Evolutionary conservation across 495 filamentous ascomycete species (phyloP).

Genomic region (Sporormia fimetaria): DNA sequence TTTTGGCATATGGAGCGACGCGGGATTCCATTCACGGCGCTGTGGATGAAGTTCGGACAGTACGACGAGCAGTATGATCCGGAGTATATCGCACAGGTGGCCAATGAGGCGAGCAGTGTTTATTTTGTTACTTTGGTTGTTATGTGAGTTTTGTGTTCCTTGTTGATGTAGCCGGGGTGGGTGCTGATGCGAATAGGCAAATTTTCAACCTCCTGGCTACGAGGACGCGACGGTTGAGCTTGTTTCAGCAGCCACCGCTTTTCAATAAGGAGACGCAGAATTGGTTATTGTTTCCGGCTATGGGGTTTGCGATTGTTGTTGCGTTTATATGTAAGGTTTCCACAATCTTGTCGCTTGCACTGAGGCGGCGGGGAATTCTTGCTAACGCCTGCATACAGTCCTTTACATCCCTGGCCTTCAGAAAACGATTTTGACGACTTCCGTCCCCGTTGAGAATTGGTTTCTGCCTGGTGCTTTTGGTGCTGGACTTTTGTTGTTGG

Average conservation of each 20-base stretch:
- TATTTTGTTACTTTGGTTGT: constrained; percentile 67
- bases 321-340: constrained; percentile 15
- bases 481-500: constrained; percentile 45
- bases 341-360: constrained; percentile 31
- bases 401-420: constrained; percentile 36
- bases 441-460: constrained; percentile 52
- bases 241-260: constrained; percentile 53
- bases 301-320: constrained; percentile 49
- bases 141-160: constrained; percentile 37
- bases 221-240: constrained; percentile 51
- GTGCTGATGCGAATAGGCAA: constrained; percentile 39
- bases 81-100: constrained; percentile 33
- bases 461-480: constrained; percentile 56
- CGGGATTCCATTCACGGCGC: constrained; percentile 44
- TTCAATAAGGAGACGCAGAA: constrained; percentile 47
- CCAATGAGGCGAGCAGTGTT: constrained; percentile 51
- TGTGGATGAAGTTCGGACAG: constrained; percentile 51
- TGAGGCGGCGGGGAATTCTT: background rate
- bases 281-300: constrained; percentile 51
- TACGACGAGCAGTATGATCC: constrained; percentile 7
- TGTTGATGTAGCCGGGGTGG: background rate
- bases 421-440: constrained; percentile 39
- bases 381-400: too few relatives aligned
- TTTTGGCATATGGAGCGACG: constrained; percentile 52
- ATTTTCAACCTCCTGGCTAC: constrained; percentile 58